Percentiles rank a stretch among this genome's conserved stretches.
phyloP scores from a whole-genome alignment of 768 basidiomycete species.

The Leccinum olivaceopallidum region DNA sequence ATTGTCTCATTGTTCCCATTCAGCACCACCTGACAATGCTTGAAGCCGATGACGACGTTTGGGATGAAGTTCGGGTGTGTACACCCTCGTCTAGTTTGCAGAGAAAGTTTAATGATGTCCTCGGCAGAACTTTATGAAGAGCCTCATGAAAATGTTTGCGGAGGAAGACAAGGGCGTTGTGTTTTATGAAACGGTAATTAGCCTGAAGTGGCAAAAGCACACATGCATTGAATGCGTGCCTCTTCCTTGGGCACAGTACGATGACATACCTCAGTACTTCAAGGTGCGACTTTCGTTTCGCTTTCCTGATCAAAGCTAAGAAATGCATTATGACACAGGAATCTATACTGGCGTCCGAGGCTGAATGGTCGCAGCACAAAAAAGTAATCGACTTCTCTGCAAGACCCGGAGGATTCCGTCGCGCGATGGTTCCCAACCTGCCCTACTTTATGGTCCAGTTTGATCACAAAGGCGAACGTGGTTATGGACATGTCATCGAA shows the following conservation, averaged over 20 bases:
- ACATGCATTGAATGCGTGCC: conserved; percentile 95
- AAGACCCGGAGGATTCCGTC: conserved; percentile 89
- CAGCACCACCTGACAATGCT: conserved; percentile 91
- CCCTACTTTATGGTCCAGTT: conserved; percentile 99
- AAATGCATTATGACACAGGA: conserved; percentile 51
- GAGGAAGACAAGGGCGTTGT: conserved; percentile 92
- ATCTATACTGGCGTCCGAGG: conserved; percentile 89
- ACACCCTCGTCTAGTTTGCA: neutral
- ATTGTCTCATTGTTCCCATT: conserved; percentile 94
- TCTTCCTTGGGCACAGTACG: conserved; percentile 84
- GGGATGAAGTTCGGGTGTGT: conserved; percentile 93
- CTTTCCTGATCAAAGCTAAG: neutral
- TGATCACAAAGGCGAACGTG: conserved; percentile 96
- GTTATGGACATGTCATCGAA: conserved; percentile 98
- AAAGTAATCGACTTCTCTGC: conserved; percentile 93
- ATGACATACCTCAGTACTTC: conserved; percentile 91
- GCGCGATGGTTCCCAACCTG: conserved; percentile 93
- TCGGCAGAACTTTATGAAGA: conserved; percentile 78
- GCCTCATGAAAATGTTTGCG: conserved; percentile 92
- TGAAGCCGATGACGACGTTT: conserved; percentile 95
- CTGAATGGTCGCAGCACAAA: conserved; percentile 98
- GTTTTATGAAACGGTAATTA: conserved; percentile 93
- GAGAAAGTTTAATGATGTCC: conserved; percentile 1
- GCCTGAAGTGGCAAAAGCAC: conserved; percentile 85
- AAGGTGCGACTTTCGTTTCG: conserved; percentile 46